Base-by-base conservation (phyloP, 208 protist genomes). In the Herpetomonas samuelpessoai region DNA sequence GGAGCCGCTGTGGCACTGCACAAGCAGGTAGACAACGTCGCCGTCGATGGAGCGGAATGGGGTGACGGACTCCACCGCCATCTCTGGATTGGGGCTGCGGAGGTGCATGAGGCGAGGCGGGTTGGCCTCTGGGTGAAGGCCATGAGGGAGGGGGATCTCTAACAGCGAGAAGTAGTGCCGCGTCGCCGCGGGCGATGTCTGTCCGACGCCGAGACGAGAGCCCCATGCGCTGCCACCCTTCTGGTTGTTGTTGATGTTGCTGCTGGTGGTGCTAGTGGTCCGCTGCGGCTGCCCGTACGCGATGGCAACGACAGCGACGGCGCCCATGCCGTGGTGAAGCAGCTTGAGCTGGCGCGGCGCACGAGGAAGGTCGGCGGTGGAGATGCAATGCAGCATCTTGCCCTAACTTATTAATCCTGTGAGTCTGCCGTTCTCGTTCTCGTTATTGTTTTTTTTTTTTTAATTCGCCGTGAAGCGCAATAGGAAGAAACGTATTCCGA, bases 11-110 rank as follows among this genome's bases (percentile, higher is more conserved):
- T 55, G 1, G 53, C 61, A 62, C 31, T 88, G 81, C 64, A 81
- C 81, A 3, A 88, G 67, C 27, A 79, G 68, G 48, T 73, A 75
- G 19, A 88, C 70, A 2, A 64, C 63, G 16, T 61, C 65, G 14
- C 81, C 81, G 25, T 79, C 74, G 14, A 41, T 39, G 52, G 67
- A 76, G 30, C 69, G 59, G 26, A 75, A 25, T 27, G 60, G 57
- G n/a, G 64, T 64, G 16, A 88, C 22, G 10, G 52, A 25, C 28
- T 63, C 50, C 30, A 74, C 68, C 12, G 21, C 22, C 7, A 45
- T 60, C 3, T 54, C 53, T 26, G 63, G 68, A 18, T 9, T 21
- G 24, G 73, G 73, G 52, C 66, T 67, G 6, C 68, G 68, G 44
- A 79, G 63, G 39, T 75, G 73, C 21, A 71, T 44, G 19, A 79